phyloP scores from a whole-genome alignment of 495 filamentous ascomycete genomes.

The Hyaloscypha variabilis region DNA sequence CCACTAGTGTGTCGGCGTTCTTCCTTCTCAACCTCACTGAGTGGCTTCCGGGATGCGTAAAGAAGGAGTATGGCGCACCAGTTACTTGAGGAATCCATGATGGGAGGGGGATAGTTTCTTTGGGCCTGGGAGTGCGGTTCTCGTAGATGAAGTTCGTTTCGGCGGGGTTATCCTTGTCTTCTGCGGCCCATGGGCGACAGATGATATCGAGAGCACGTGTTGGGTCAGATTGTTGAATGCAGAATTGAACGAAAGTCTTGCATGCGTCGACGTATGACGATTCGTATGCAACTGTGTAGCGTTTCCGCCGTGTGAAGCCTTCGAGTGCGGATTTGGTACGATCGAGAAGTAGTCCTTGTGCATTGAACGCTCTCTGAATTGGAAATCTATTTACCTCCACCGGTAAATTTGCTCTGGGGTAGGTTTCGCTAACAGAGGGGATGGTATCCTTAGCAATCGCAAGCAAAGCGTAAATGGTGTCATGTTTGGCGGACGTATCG shows the following conservation, averaged over 20 bases:
- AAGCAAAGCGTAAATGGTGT: conserved; percentile 12
- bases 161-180: neutral
- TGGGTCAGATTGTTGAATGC: neutral
- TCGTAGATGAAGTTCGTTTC: neutral
- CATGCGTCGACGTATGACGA: neutral
- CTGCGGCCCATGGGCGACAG: neutral
- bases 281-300: neutral
- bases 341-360: too few relatives aligned
- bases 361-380: too few relatives aligned
- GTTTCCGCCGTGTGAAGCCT: neutral
- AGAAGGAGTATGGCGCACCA: neutral
- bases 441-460: conserved; percentile 5
- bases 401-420: neutral
- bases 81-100: neutral
- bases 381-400: too few relatives aligned
- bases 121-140: neutral
- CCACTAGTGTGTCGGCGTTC: neutral
- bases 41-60: neutral
- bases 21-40: neutral
- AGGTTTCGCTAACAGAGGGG: neutral
- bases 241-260: conserved; percentile 4
- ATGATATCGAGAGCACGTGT: neutral
- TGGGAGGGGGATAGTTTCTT: neutral
- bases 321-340: neutral
- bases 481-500: neutral